phyloP scores from a whole-genome alignment of 805 yeast species.

The Kluyveromyces siamensis region DNA sequence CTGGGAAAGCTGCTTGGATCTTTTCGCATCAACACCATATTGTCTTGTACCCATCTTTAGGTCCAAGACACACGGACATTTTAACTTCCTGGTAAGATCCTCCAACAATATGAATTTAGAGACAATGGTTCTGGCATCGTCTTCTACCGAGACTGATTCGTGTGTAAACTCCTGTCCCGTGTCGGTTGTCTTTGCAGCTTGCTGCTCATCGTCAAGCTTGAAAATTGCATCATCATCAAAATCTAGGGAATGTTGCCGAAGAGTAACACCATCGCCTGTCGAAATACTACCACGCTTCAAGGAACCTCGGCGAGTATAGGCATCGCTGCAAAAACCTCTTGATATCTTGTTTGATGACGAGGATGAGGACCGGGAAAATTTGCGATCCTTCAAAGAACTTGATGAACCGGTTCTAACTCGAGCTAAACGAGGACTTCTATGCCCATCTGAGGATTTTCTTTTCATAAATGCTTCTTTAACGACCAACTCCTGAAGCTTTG shows the following conservation, averaged over 20 bases:
- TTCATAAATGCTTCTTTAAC: conserved; percentile 54
- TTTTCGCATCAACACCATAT: conserved; percentile 87
- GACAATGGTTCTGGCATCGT: conserved; percentile 24
- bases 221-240: conserved; percentile 1
- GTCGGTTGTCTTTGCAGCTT: conserved; percentile 4
- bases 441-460: conserved; percentile 30
- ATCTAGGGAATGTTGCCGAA: neutral
- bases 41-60: conserved; percentile 98
- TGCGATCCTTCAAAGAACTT: conserved; percentile 4
- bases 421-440: neutral
- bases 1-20: conserved; percentile 68
- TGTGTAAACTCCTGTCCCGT: conserved; percentile 6
- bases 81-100: conserved; percentile 79
- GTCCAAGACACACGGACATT: conserved; percentile 84
- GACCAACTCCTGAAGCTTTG: conserved; percentile 62
- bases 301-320: conserved; percentile 3
- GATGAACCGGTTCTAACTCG: conserved; percentile 1
- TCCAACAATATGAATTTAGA: conserved; percentile 73
- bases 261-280: neutral
- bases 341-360: conserved; percentile 2
- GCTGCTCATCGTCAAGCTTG: conserved; percentile 5
- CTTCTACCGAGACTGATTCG: conserved; percentile 18
- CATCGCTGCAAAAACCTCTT: conserved; percentile 1
- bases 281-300: conserved; percentile 5
- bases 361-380: conserved; percentile 2